Percentiles rank a stretch among this genome's conserved stretches.
phyloP scores from a whole-genome alignment of 345 rosid species.

The Murraya koenigii region DNA sequence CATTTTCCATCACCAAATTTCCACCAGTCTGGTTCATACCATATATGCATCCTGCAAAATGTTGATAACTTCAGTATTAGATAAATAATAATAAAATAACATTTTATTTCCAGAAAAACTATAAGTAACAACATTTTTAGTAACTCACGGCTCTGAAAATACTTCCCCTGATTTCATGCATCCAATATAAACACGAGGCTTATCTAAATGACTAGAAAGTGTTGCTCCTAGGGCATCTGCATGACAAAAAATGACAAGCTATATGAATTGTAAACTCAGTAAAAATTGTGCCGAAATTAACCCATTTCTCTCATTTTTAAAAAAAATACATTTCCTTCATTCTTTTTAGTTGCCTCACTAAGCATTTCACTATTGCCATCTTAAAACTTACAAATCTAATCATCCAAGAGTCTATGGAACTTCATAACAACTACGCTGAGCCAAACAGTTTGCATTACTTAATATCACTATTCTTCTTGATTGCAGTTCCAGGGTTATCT shows the following conservation, averaged over 20 bases:
- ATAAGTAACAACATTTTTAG: conserved; percentile 5
- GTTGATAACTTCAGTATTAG: neutral
- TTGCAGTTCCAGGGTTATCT: neutral
- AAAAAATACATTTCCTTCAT: neutral
- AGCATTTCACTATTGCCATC: neutral
- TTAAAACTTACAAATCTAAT: neutral
- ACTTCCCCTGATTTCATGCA: conserved; percentile 61
- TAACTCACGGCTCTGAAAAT: conserved; percentile 44
- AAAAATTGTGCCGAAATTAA: neutral
- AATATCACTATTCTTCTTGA: neutral
- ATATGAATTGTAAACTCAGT: neutral
- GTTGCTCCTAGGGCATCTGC: conserved; percentile 47
- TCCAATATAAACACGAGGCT: conserved; percentile 45
- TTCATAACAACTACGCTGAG: neutral
- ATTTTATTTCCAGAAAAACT: neutral
- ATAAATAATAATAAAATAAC: neutral
- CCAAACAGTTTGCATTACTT: neutral
- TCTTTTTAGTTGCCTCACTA: neutral
- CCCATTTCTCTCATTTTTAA: neutral
- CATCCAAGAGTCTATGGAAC: neutral
- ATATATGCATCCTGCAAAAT: conserved; percentile 35
- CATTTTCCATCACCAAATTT: conserved; percentile 47
- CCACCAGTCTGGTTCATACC: conserved; percentile 66
- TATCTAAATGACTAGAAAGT: conserved; percentile 38
- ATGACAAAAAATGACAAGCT: conserved; percentile 11